Evolutionary conservation across 2,329 filamentous ascomycete genomes (phyloP).

Genomic region (Nigrospora osmanthi): DNA sequence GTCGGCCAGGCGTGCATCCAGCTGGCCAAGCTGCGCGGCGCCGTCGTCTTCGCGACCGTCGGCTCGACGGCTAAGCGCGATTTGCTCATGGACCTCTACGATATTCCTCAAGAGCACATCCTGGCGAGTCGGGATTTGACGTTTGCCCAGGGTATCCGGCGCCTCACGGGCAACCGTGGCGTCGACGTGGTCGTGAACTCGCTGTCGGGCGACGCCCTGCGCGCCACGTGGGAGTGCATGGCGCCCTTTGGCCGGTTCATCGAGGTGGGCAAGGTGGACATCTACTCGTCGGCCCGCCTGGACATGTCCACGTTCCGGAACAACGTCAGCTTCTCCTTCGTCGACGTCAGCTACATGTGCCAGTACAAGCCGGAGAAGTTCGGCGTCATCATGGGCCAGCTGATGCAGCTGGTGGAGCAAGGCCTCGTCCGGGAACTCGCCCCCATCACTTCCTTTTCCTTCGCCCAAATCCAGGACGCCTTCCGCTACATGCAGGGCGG

Average conservation of each 20-base stretch:
- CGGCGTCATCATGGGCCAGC: conserved; percentile 12
- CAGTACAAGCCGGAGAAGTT: conserved; percentile 16
- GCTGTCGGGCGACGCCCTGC: conserved; percentile 5
- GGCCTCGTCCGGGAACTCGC: conserved; percentile 19
- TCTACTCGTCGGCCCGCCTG: conserved; percentile 17
- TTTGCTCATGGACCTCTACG: conserved; percentile 3
- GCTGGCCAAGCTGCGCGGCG: conserved; percentile 2
- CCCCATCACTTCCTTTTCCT: conserved; percentile 22
- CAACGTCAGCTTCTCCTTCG: conserved; percentile 36
- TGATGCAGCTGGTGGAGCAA: conserved; percentile 17
- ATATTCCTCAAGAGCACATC: conserved; percentile 2
- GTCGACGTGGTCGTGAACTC: conserved; percentile 11
- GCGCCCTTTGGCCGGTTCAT: conserved; percentile 21
- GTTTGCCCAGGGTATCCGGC: conserved; percentile 3
- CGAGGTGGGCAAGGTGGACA: conserved; percentile 18
- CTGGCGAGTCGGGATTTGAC: conserved; percentile 1
- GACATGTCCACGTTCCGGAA: conserved; percentile 35
- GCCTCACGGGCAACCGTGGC: conserved; percentile 3
- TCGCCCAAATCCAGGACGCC: conserved; percentile 3
- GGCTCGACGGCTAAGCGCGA: conserved; percentile 4
- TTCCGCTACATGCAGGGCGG: conserved; percentile 11
- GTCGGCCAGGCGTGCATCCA: conserved; percentile 5
- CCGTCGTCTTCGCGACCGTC: conserved; percentile 3
- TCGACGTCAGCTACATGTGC: conserved; percentile 35
- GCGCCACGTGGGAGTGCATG: conserved; percentile 21